Evolutionary conservation across 257 asterid species (phyloP).

Genomic region (Vinca minor): DNA sequence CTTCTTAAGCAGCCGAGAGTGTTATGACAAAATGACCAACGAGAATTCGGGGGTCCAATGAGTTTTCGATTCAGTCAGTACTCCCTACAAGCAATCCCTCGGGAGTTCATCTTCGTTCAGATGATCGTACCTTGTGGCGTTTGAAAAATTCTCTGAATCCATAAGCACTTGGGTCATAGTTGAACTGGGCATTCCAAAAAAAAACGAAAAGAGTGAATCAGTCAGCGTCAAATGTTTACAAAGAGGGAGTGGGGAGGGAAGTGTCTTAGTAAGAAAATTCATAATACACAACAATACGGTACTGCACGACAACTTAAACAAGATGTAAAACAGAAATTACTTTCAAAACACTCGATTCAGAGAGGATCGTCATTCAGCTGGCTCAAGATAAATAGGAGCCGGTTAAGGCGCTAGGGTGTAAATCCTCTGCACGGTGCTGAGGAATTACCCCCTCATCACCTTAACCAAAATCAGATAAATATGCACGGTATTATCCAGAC

Average conservation of each 20-base stretch:
- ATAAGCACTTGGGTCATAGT: constrained; percentile 42
- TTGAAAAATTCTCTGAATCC: constrained; percentile 92
- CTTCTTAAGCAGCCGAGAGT: no score
- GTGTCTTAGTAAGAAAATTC: background rate
- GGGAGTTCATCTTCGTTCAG: constrained; percentile 36
- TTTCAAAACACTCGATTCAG: background rate
- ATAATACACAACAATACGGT: background rate
- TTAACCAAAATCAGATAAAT: no score
- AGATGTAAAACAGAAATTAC: background rate
- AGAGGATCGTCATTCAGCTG: background rate
- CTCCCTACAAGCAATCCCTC: no score
- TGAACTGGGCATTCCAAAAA: constrained; percentile 59
- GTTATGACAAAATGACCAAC: no score
- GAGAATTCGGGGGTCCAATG: no score
- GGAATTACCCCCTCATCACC: background rate
- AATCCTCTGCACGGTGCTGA: no score
- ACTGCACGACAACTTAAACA: background rate
- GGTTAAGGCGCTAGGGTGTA: no score
- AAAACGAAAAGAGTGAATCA: constrained; percentile 7
- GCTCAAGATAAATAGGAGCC: background rate
- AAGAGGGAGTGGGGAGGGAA: background rate
- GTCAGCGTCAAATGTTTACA: background rate
- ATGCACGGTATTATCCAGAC: no score
- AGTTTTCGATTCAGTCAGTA: no score
- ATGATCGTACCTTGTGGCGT: constrained; percentile 46